phyloP scores from a whole-genome alignment of 768 basidiomycete genomes.

The Auricularia cornea region DNA sequence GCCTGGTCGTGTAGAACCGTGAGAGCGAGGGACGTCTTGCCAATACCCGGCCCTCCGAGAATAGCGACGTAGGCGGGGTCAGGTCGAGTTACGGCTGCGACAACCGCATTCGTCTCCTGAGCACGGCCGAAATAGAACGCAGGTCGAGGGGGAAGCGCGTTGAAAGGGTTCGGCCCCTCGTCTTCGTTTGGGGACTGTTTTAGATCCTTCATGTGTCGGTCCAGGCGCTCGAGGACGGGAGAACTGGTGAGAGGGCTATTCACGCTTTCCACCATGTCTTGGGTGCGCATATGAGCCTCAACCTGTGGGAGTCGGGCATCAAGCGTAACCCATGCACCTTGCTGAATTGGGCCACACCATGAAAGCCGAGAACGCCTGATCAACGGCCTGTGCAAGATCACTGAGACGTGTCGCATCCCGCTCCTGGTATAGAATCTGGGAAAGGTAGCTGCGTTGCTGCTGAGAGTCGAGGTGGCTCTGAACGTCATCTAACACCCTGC shows the following conservation, averaged over 20 bases:
- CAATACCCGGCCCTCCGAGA: constrained; percentile 28
- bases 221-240: neutral
- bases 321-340: neutral
- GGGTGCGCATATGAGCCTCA: neutral
- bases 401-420: neutral
- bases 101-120: neutral
- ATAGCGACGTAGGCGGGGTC: constrained; percentile 8
- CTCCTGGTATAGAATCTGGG: neutral
- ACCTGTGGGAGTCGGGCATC: neutral
- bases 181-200: neutral
- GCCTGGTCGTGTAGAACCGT: constrained; percentile 20
- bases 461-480: neutral
- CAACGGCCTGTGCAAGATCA: neutral
- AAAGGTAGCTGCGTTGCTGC: neutral
- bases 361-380: neutral
- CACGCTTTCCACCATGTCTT: neutral
- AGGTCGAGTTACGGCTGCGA: neutral
- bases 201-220: neutral
- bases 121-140: neutral
- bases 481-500: neutral
- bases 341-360: neutral
- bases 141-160: neutral
- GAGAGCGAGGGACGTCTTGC: constrained; percentile 32
- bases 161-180: neutral
- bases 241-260: neutral